A percentile compares a stretch with the other conserved stretches of the same genome.
These are phyloP conservation scores for Lupinus albus DNA, from an alignment of 306 rosid species.

Conservation along the genomic window DNA sequence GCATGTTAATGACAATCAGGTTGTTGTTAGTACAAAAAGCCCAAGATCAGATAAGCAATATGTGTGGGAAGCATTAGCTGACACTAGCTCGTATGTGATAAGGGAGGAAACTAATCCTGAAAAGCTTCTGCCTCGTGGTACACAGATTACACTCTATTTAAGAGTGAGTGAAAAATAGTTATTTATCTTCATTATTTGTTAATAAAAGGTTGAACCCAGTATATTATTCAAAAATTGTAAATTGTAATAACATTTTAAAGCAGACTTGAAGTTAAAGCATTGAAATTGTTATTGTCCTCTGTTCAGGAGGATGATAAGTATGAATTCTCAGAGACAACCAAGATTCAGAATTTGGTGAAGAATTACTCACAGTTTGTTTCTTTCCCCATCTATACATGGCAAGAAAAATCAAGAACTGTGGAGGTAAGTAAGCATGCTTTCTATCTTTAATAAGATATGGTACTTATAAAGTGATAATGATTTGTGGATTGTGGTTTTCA, in stretches of 20 bases:
- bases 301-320: slow-evolving; percentile 87
- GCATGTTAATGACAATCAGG: slow-evolving; percentile 52
- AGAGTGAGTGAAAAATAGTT: slow-evolving; percentile 52
- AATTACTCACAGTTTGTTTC: slow-evolving; percentile 98
- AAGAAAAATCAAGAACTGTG: slow-evolving; percentile 85
- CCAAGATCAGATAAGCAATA: slow-evolving; percentile 91
- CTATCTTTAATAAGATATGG: background rate
- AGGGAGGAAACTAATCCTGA: slow-evolving; percentile 93
- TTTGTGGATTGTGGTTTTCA: background rate
- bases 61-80: slow-evolving; percentile 89
- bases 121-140: slow-evolving; percentile 76
- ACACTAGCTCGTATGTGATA: slow-evolving; percentile 84
- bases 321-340: slow-evolving; percentile 87
- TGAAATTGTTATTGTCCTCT: slow-evolving; percentile 9
- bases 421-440: slow-evolving; percentile 71
- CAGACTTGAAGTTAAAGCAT: background rate
- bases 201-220: slow-evolving; percentile 5
- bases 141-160: slow-evolving; percentile 84
- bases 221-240: background rate
- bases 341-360: slow-evolving; percentile 88
- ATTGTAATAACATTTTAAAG: background rate
- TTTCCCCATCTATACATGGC: slow-evolving; percentile 96
- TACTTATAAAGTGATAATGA: background rate
- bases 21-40: slow-evolving; percentile 92
- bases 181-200: background rate